These are phyloP conservation scores for Populus deltoides DNA, from an alignment of 345 rosid genomes.

Conservation along the genomic window DNA sequence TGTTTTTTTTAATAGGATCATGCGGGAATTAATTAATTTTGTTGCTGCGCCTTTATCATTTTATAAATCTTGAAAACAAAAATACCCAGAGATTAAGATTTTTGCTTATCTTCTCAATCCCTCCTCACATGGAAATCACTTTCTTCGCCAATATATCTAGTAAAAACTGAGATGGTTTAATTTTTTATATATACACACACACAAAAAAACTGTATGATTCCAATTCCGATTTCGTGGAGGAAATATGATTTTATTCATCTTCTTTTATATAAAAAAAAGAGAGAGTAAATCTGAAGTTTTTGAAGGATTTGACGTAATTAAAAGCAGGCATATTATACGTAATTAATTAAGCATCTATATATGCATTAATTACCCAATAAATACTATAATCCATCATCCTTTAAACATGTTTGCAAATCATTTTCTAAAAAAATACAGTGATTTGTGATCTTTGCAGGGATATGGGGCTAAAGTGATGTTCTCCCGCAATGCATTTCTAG, in stretches of 20 bases:
- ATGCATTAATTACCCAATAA: not conserved
- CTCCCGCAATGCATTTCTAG: conserved; percentile 68
- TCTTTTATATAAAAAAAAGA: too few species aligned
- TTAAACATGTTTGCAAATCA: not conserved
- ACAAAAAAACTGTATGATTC: not conserved
- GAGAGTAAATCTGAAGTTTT: not conserved
- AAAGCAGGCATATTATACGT: not conserved
- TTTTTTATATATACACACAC: too few species aligned
- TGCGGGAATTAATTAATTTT: not conserved
- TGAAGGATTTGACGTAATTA: not conserved
- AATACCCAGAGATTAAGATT: not conserved
- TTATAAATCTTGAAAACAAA: too few species aligned
- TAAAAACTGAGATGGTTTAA: not conserved
- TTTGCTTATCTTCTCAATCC: not conserved
- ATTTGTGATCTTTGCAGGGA: conserved; percentile 28
- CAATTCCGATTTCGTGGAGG: not conserved
- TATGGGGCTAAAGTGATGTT: conserved; percentile 46
- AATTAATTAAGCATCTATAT: too few species aligned
- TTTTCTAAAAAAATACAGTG: not conserved
- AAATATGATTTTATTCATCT: too few species aligned
- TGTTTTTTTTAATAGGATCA: not conserved
- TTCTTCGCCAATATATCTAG: not conserved
- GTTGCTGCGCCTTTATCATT: not conserved
- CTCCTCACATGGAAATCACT: not conserved
- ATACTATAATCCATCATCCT: too few species aligned